A percentile compares a stretch with the other conserved stretches of the same genome.
Evolutionary conservation across 2,329 filamentous ascomycete species (phyloP).

Genomic region (Pleurostoma richardsiae): DNA sequence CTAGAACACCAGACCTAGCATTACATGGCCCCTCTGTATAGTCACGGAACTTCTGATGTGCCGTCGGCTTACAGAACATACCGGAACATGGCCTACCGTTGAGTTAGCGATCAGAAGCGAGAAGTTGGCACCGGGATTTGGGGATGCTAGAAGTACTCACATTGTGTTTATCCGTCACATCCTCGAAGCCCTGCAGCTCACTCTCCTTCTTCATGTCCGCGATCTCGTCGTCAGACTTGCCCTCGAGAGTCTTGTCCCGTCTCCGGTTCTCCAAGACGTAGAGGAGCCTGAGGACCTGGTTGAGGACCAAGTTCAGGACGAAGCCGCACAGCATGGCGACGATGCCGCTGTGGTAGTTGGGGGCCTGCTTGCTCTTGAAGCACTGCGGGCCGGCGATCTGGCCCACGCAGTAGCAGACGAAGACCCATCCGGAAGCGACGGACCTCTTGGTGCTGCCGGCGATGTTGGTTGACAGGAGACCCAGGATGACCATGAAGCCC

Average conservation of each 20-base stretch:
- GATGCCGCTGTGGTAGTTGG: conserved; percentile 25
- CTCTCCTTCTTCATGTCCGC: conserved; percentile 21
- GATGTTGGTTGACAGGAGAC: conserved; percentile 21
- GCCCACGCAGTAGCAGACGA: conserved; percentile 21
- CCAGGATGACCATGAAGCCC: conserved; percentile 21
- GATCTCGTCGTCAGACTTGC: conserved; percentile 22
- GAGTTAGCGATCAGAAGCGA: not conserved
- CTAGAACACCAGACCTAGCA: too few relatives aligned
- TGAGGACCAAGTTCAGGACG: conserved; percentile 20
- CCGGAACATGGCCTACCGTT: conserved; percentile 1
- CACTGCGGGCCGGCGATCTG: conserved; percentile 23
- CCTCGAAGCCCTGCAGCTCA: conserved; percentile 27
- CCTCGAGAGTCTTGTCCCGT: conserved; percentile 17
- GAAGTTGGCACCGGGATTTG: too few relatives aligned
- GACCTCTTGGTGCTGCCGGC: conserved; percentile 21
- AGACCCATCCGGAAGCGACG: conserved; percentile 21
- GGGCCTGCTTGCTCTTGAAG: conserved; percentile 22
- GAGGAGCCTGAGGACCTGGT: conserved; percentile 17
- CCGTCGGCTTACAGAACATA: not conserved
- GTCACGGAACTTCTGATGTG: too few relatives aligned
- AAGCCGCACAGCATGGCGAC: conserved; percentile 23
- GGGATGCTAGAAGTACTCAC: not conserved
- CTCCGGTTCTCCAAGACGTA: conserved; percentile 22
- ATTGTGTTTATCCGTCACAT: conserved; percentile 30
- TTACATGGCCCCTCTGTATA: too few relatives aligned